A percentile compares a stretch with the other conserved stretches of the same genome.
phyloP scores from a whole-genome alignment of 2,329 filamentous ascomycete genomes.

The Cytospora piceicola region DNA sequence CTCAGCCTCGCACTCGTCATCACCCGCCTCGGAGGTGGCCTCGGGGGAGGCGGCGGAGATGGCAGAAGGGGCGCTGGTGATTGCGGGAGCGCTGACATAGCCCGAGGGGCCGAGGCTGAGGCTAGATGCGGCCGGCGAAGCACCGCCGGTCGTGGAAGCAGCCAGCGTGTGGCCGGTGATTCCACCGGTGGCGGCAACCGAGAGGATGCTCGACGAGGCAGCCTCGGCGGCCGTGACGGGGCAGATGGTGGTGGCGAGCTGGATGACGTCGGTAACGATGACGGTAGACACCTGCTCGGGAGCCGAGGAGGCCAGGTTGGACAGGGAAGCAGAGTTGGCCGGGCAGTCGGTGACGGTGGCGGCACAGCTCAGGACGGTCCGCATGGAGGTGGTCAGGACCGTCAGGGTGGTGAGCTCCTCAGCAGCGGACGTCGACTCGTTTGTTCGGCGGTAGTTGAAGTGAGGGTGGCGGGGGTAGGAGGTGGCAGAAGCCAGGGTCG shows the following conservation, averaged over 20 bases:
- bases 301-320: slow-evolving; percentile 38
- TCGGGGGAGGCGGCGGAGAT: slow-evolving; percentile 14
- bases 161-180: slow-evolving; percentile 46
- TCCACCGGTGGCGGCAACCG: slow-evolving; percentile 38
- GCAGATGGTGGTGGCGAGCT: slow-evolving; percentile 47
- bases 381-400: slow-evolving; percentile 41
- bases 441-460: slow-evolving; percentile 38
- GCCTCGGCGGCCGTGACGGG: slow-evolving; percentile 46
- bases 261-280: slow-evolving; percentile 45
- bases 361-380: slow-evolving; percentile 45
- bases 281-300: slow-evolving; percentile 36
- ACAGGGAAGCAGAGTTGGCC: slow-evolving; percentile 37
- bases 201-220: slow-evolving; percentile 44
- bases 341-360: slow-evolving; percentile 48
- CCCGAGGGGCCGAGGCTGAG: not conserved
- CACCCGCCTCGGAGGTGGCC: slow-evolving; percentile 4
- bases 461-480: slow-evolving; percentile 43
- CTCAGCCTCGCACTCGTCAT: slow-evolving; percentile 27
- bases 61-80: not conserved
- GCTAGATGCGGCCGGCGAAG: slow-evolving; percentile 30
- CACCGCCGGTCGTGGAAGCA: slow-evolving; percentile 43
- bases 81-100: not conserved
- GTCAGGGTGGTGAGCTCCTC: slow-evolving; percentile 44
- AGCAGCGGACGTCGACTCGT: slow-evolving; percentile 29
- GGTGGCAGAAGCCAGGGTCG: slow-evolving; percentile 47